Percentiles rank a stretch among this genome's conserved stretches.
These are phyloP conservation scores for Closterium sp. DNA, from an alignment of 139 green algal species.

Conservation along the genomic window DNA sequence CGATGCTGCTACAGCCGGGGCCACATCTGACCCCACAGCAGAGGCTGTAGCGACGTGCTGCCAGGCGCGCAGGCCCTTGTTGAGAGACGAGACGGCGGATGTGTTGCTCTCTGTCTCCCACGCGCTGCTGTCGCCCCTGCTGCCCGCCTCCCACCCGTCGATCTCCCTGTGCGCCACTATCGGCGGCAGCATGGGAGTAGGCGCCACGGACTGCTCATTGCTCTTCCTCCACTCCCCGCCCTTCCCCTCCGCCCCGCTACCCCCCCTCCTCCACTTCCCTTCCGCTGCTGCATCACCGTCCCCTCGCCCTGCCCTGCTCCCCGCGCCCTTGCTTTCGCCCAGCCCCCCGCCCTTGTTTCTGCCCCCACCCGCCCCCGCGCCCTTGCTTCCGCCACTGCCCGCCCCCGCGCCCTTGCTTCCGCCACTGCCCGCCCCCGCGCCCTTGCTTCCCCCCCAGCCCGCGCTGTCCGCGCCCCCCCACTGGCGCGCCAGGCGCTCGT, in stretches of 20 bases:
- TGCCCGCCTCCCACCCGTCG: neutral
- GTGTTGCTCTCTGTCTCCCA: neutral
- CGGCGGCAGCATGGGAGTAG: neutral
- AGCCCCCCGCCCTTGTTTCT: too few relatives aligned
- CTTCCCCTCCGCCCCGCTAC: too few relatives aligned
- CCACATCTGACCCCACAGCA: neutral
- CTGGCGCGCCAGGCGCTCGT: neutral
- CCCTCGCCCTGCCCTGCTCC: too few relatives aligned
- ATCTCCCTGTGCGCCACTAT: neutral
- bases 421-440: too few relatives aligned
- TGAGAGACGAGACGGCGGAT: neutral
- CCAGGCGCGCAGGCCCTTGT: neutral
- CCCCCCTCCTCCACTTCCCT: too few relatives aligned
- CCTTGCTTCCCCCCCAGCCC: neutral
- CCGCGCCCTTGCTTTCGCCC: too few relatives aligned
- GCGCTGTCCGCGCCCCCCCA: neutral
- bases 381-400: neutral
- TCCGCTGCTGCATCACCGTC: too few relatives aligned
- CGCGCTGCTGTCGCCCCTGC: neutral
- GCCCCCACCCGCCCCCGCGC: too few relatives aligned
- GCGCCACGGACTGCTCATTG: neutral
- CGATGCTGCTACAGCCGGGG: too few relatives aligned
- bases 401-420: neutral
- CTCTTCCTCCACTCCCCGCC: neutral
- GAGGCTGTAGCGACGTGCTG: neutral